phyloP scores from a whole-genome alignment of 305 asterid genomes.

The Salvia sclarea region DNA sequence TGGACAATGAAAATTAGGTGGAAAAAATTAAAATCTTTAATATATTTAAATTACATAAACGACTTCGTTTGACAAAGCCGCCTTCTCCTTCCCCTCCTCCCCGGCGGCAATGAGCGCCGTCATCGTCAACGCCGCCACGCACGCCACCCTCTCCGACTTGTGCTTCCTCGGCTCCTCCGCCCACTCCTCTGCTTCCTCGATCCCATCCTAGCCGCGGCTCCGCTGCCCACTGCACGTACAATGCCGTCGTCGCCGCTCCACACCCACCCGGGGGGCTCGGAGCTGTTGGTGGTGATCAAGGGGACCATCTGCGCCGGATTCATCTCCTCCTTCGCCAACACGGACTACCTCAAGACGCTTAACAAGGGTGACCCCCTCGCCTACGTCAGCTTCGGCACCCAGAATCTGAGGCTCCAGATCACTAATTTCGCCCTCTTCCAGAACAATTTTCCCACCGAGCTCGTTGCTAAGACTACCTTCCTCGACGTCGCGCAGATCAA shows the following conservation, averaged over 20 bases:
- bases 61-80: too few species aligned
- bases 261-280: conserved; percentile 82
- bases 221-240: conserved; percentile 67
- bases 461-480: conserved; percentile 52
- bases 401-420: conserved; percentile 68
- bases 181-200: conserved; percentile 18
- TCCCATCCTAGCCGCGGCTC: too few species aligned
- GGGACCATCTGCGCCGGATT: conserved; percentile 73
- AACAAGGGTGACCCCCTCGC: conserved; percentile 65
- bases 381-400: conserved; percentile 56
- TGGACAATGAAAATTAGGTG: too few species aligned
- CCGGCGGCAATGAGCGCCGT: conserved; percentile 91
- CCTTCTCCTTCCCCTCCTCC: conserved; percentile 68
- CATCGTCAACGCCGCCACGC: conserved; percentile 82
- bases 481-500: conserved; percentile 66
- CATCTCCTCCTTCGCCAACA: conserved; percentile 61
- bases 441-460: conserved; percentile 76
- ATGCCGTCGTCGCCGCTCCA: conserved; percentile 88
- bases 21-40: too few species aligned
- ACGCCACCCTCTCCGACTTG: conserved; percentile 73
- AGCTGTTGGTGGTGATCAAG: conserved; percentile 51
- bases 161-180: conserved; percentile 33
- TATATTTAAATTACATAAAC: too few species aligned
- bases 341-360: conserved; percentile 48
- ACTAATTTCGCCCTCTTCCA: conserved; percentile 62